phyloP scores from a whole-genome alignment of 2,329 filamentous ascomycete genomes.

The Sporothrix sp. region DNA sequence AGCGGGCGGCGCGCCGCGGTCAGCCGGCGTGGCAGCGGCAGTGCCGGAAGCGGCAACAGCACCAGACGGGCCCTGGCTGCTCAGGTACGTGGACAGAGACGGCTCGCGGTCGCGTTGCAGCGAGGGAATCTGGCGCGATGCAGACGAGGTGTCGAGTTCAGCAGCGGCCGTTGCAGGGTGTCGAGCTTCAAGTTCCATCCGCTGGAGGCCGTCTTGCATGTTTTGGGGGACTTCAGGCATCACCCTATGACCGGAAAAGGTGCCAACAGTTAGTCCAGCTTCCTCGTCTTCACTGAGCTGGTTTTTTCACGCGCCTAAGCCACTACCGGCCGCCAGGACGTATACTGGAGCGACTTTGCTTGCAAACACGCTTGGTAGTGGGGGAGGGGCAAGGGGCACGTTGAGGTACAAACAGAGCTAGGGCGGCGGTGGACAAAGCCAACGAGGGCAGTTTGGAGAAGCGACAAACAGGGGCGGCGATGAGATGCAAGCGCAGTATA shows the following conservation, averaged over 20 bases:
- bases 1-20: conserved; percentile 15
- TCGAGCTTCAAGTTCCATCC: conserved; percentile 73
- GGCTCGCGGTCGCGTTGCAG: conserved; percentile 35
- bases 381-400: conserved; percentile 12
- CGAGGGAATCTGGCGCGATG: not conserved
- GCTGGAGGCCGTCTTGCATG: conserved; percentile 88
- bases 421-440: not conserved
- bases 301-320: conserved; percentile 11
- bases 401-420: conserved; percentile 3
- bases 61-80: conserved; percentile 21
- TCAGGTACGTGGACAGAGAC: conserved; percentile 32
- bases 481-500: not conserved
- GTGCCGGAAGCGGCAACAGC: conserved; percentile 14
- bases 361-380: conserved; percentile 7
- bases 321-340: conserved; percentile 7
- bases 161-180: conserved; percentile 28
- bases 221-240: conserved; percentile 94
- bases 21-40: conserved; percentile 17
- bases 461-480: not conserved
- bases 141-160: conserved; percentile 17
- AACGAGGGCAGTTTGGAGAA: not conserved
- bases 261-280: conserved; percentile 28
- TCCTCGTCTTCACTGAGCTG: conserved; percentile 1
- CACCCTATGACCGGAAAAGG: conserved; percentile 47
- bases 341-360: too few relatives aligned